Base-by-base conservation (phyloP, 2,329 filamentous ascomycete genomes). In the Fusarium sp. region DNA sequence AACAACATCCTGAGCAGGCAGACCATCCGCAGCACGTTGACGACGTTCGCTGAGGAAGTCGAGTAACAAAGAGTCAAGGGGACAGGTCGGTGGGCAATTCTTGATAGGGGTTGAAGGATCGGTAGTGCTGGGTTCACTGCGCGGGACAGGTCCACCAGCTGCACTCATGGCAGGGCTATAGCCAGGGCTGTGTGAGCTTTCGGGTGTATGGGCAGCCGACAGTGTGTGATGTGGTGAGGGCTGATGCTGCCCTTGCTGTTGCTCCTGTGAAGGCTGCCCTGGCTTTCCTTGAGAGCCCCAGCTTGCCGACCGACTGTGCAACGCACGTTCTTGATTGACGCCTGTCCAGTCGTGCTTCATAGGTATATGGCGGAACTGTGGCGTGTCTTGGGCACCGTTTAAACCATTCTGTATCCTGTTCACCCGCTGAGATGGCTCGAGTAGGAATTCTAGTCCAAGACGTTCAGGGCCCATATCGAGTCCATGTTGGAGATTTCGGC, bases 1-100 rank as follows among this genome's bases (percentile, higher is more conserved):
- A 13, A 93, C 87, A 14, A 95, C 87, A 48, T 92, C 89, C 44
- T 90, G 86, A 14, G 86, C 82, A 1, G 91, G 84, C 2, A 90
- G 86, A 9, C 93, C 93, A 67, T 93, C 88, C 3, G 88, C 88
- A 4, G 91, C 88, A 53, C 90, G 90, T 75, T 91, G 88, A 41
- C 87, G 89, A 38, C 92, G 89, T 75, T 93, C 90, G 31, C 89
- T 86, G 33, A 96, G 86, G 77, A 96, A 97, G 78, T 95, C 91
- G 30, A 95, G 87, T 48, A 97, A 87, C n/a, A 97, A 88, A 45
- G 85, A 86, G 78, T 97, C 95, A 4, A 97, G 86, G 0, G 93
- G 90, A 79, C 93, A 96, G 0, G 93, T 95, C 2, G 93, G 88
- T 4, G 86, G 80, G 26, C 88, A 85, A 77, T 94, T 93, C 68